These are phyloP conservation scores for Russula foetens DNA, from an alignment of 768 basidiomycete genomes.

Conservation along the genomic window DNA sequence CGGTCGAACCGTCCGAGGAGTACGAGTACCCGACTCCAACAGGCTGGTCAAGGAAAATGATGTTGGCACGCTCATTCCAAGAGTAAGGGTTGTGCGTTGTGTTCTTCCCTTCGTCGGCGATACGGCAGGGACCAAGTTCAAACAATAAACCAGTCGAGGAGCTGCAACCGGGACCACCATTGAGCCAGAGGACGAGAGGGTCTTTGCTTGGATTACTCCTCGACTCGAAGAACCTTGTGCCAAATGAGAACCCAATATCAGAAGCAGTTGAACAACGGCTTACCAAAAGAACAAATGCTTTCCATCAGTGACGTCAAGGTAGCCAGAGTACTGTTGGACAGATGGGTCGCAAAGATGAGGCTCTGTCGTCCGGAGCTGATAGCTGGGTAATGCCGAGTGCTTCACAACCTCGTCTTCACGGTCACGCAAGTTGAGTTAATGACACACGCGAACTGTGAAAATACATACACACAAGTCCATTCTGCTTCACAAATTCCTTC, in stretches of 20 bases:
- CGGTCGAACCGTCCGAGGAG: conserved; percentile 59
- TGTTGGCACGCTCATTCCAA: conserved; percentile 78
- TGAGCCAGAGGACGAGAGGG: conserved; percentile 87
- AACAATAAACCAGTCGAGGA: conserved; percentile 22
- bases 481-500: conserved; percentile 58
- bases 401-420: conserved; percentile 34
- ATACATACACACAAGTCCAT: conserved; percentile 59
- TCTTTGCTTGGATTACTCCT: conserved; percentile 63
- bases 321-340: conserved; percentile 48
- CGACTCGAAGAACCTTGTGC: conserved; percentile 79
- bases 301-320: conserved; percentile 47
- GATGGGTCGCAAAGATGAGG: conserved; percentile 42
- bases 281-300: conserved; percentile 57
- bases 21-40: conserved; percentile 90
- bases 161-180: conserved; percentile 50
- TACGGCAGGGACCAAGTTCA: conserved; percentile 20
- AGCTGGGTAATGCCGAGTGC: conserved; percentile 30
- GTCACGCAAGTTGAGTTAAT: neutral
- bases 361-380: conserved; percentile 34
- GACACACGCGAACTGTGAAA: neutral
- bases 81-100: conserved; percentile 68
- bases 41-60: conserved; percentile 74
- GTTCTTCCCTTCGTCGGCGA: conserved; percentile 37
- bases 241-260: neutral
- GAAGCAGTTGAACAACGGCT: neutral